Percentiles rank a stretch among this genome's conserved stretches.
Evolutionary conservation across 2,329 filamentous ascomycete species (phyloP).

Genomic region (Microcyclospora pomicola): DNA sequence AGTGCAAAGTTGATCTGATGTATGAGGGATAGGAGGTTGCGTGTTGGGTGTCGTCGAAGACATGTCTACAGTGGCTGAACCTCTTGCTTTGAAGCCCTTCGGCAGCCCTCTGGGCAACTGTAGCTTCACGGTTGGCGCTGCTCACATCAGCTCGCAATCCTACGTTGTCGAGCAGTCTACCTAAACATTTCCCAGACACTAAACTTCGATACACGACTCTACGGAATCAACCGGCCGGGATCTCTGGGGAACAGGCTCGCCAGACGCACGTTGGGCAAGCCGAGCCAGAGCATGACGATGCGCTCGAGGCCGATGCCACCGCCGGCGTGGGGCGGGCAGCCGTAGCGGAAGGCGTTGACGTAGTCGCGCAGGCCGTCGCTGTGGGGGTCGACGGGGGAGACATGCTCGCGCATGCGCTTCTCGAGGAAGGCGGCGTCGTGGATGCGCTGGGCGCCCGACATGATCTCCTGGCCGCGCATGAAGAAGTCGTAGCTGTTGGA

Average conservation of each 20-base stretch:
- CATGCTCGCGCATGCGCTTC: slow-evolving; percentile 44
- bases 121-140: too few species aligned
- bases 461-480: slow-evolving; percentile 57
- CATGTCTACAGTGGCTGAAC: too few species aligned
- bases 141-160: too few species aligned
- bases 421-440: slow-evolving; percentile 46
- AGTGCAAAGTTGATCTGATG: too few species aligned
- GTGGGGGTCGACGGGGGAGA: slow-evolving; percentile 42
- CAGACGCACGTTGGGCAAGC: slow-evolving; percentile 48
- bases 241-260: slow-evolving; percentile 51
- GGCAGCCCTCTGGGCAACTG: too few species aligned
- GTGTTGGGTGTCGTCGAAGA: too few species aligned
- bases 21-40: too few species aligned
- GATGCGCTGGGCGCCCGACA: slow-evolving; percentile 54
- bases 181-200: too few species aligned
- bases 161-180: too few species aligned
- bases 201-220: slow-evolving; percentile 4
- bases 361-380: slow-evolving; percentile 49
- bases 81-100: too few species aligned
- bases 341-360: slow-evolving; percentile 49
- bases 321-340: slow-evolving; percentile 50
- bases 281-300: slow-evolving; percentile 54
- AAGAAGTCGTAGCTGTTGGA: slow-evolving; percentile 56
- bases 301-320: slow-evolving; percentile 53
- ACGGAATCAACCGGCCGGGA: slow-evolving; percentile 40